Evolutionary conservation across 1,284 basidiomycete species (phyloP).

Genomic region (Ganoderma boninense): DNA sequence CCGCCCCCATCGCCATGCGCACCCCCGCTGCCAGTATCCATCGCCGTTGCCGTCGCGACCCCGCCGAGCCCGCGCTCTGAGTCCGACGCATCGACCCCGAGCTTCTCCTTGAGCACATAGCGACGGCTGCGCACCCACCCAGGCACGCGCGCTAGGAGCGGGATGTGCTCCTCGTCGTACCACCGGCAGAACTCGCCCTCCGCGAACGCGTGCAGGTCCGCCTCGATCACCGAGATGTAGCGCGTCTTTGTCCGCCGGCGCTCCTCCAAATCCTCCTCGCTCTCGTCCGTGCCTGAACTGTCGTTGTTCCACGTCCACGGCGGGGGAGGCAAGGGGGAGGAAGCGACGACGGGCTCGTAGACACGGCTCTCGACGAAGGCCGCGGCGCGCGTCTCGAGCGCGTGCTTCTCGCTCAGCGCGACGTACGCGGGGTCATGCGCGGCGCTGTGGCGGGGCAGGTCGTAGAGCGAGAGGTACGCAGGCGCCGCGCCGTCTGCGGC

Average conservation of each 20-base stretch:
- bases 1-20: neutral
- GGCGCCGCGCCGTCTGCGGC: conserved; percentile 52
- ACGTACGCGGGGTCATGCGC: conserved; percentile 59
- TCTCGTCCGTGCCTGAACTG: neutral
- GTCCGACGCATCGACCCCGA: neutral
- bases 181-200: conserved; percentile 52
- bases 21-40: neutral
- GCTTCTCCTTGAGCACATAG: conserved; percentile 41
- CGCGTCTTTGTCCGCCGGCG: conserved; percentile 23
- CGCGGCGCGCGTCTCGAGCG: conserved; percentile 48
- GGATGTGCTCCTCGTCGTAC: conserved; percentile 48
- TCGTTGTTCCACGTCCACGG: neutral
- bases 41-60: conserved; percentile 3
- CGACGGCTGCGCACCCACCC: conserved; percentile 47
- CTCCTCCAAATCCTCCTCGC: neutral
- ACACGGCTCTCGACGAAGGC: conserved; percentile 57
- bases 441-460: conserved; percentile 55
- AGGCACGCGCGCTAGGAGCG: conserved; percentile 42
- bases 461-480: conserved; percentile 63
- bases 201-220: conserved; percentile 42
- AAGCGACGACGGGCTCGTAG: conserved; percentile 44
- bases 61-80: neutral
- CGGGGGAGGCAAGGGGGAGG: neutral
- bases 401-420: conserved; percentile 47
- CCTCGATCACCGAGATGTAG: conserved; percentile 44